Evolutionary conservation across 2,329 filamentous ascomycete species (phyloP), one percentile per base, ranked within the genome.

Genomic region (Achaetomium macrosporum): DNA sequence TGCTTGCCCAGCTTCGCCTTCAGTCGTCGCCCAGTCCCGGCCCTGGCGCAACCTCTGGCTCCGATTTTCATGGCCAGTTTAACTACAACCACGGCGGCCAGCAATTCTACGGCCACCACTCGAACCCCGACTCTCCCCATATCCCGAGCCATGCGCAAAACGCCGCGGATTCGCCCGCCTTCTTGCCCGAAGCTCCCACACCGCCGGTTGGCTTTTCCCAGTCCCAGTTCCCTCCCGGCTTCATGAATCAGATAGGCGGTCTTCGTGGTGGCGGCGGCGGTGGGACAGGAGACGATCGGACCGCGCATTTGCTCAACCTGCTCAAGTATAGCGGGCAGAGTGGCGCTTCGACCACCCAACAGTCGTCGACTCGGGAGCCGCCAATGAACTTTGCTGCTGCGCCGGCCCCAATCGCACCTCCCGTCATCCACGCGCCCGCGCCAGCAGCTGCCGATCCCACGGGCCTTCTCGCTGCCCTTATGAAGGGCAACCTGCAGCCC

Each of bases 401-500:
- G 58, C 49, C 59, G 55, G 35, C 62, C 52, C 52, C 63, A 57
- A 48, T 63, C 58, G 43, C 59, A 53, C 57, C 68, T 56, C 53
- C 64, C 57, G 57, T 64, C 59, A 75, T 83, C 31, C 77, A 83
- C 53, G 78, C 79, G 52, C 80, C 80, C 2, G 78, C 79, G 10
- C 80, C 80, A 1, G 70, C 76, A 29, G 71, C 74, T 41, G 76
- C 77, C 48, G 80, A 83, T 56, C 80, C 80, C 20, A 74, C 74
- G 42, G 80, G 80, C 51, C 68, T 82, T 57, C 73, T 83, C 50
- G 79, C 80, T 52, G 79, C 78, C 53, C 73, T 83, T 66, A 83
- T 83, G 76, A 76, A 78, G 65, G 80, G 80, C 55, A 72, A 73
- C 51, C 66, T 76, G 58, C 76, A 80, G 55, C 67, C 71, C 30